Conservation (phyloP, 2,329 filamentous ascomycete genomes). For the Colletotrichum tanaceti region DNA sequence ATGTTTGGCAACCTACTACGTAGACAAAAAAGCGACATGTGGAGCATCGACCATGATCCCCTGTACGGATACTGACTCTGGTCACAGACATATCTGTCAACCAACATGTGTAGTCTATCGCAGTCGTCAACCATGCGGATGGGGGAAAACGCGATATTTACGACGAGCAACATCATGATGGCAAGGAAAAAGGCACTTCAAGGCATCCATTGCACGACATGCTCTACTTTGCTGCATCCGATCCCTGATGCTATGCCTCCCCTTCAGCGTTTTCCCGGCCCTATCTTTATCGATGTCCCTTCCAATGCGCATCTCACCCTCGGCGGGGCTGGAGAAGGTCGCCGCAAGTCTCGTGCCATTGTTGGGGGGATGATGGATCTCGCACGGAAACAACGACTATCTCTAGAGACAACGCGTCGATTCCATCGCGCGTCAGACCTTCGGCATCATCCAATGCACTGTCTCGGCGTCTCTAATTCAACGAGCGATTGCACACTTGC, state of each 20-base stretch:
- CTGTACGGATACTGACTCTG: not conserved
- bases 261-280: slow-evolving; percentile 3
- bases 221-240: not conserved
- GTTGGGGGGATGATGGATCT: slow-evolving; percentile 5
- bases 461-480: not conserved
- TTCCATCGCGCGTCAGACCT: slow-evolving; percentile 2
- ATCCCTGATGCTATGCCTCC: slow-evolving; percentile 18
- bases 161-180: not conserved
- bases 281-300: not conserved
- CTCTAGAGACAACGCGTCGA: slow-evolving; percentile 10
- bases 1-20: no score
- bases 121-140: not conserved
- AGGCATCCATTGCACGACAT: slow-evolving; percentile 1
- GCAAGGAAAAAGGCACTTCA: not conserved
- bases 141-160: not conserved
- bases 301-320: slow-evolving; percentile 7
- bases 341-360: slow-evolving; percentile 10
- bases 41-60: slow-evolving; percentile 23
- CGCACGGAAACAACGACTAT: slow-evolving; percentile 3
- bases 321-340: not conserved
- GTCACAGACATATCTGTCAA: slow-evolving; percentile 32
- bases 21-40: slow-evolving; percentile 1
- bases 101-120: slow-evolving; percentile 9
- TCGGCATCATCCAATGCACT: not conserved
- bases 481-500: not conserved